Percentiles rank a stretch among this genome's conserved stretches.
phyloP scores from a whole-genome alignment of 2,329 filamentous ascomycete species.

The Hypoxylon sp. region DNA sequence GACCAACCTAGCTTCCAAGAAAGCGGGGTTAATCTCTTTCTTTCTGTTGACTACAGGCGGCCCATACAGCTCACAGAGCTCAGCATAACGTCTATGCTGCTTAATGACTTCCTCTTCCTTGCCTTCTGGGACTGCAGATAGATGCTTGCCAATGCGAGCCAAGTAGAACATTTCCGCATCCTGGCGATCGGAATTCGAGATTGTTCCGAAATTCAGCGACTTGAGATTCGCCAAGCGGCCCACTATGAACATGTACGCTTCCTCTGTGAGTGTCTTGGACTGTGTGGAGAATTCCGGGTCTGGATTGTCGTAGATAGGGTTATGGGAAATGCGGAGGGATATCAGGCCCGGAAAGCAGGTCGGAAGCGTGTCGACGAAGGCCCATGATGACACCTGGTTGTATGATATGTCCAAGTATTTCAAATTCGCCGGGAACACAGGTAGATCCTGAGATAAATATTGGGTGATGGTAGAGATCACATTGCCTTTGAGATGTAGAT shows the following conservation, averaged over 20 bases:
- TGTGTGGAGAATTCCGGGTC: constrained; percentile 54
- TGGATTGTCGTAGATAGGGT: constrained; percentile 80
- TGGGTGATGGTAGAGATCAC: constrained; percentile 66
- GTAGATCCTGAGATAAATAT: constrained; percentile 51
- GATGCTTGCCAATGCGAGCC: constrained; percentile 82
- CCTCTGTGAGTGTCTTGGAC: constrained; percentile 69
- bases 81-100: constrained; percentile 78
- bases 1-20: constrained; percentile 84
- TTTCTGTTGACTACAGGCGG: constrained; percentile 74
- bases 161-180: constrained; percentile 97
- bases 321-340: constrained; percentile 85
- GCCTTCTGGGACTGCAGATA: constrained; percentile 71
- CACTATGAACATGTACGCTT: constrained; percentile 90
- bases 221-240: constrained; percentile 79
- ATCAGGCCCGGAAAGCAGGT: constrained; percentile 79
- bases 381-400: constrained; percentile 79
- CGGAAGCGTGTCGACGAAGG: constrained; percentile 78
- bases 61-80: constrained; percentile 83
- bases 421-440: constrained; percentile 68
- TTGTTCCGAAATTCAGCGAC: constrained; percentile 79
- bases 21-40: constrained; percentile 77
- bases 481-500: constrained; percentile 83
- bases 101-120: constrained; percentile 69
- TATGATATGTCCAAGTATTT: constrained; percentile 81
- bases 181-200: constrained; percentile 80